Evolutionary conservation across 257 asterid genomes (phyloP), one percentile per base, ranked within the genome.

Genomic region (Lycium ferocissimum): DNA sequence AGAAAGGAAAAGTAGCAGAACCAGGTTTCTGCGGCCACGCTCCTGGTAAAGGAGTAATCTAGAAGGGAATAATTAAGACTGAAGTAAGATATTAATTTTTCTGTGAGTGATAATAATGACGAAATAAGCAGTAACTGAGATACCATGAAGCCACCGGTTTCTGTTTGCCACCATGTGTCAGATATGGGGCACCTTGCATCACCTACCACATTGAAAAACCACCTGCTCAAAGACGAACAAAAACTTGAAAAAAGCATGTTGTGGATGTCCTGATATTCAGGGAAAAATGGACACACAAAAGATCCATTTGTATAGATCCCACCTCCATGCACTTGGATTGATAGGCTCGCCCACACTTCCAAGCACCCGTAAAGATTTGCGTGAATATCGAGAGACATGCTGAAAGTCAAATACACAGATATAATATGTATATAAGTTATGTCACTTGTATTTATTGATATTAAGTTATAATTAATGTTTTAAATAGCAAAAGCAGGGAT

Each of bases 11-110:
- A 85, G 98, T 96, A 84, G 99, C 99, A 84, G 99, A 96, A 81
- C 99, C 99, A 67, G 98, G 99, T 91, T 96, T 96, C 91, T 95
- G 99, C 22, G 98, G 97, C 98, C 98, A 96, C 38, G 98, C 99
- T 83, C 99, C 99, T 5, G 99, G 99, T 85, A 96, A 90, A 90
- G 99, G 99, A 87, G 98, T 94, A 85, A 95, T 96, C 99, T 96
- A 93, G 90, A 87, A 89, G 86, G 75, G 75, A 85, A 82, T 82
- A 84, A 70, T 65, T 57, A 87, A 87, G 26, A 88, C 78, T 83
- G 56, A 81, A 85, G 75, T 73, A 66, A 83, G 80, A 86, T 80
- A 71, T 17, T 47, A 62, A 80, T 65, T 62, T 76, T 58, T 72
- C n/a, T 1, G 62, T 75, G 81, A 72, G 73, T 67, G 43, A 84